These are phyloP conservation scores for Neonectria magnoliae DNA, from an alignment of 2,329 filamentous ascomycete genomes.

Conservation along the genomic window DNA sequence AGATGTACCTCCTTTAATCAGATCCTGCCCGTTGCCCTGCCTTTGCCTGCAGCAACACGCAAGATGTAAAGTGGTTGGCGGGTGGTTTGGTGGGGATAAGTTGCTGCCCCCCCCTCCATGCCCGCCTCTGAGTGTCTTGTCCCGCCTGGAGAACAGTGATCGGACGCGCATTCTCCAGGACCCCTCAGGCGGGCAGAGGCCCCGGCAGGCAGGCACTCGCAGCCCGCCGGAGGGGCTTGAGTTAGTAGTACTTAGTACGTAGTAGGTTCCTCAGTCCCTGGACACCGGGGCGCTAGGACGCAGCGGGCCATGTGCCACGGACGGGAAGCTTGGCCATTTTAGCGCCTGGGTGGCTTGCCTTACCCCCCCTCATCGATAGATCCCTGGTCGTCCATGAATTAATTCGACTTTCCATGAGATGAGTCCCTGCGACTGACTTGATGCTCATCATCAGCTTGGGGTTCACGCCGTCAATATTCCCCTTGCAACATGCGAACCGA, in stretches of 20 bases:
- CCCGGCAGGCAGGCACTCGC: neutral
- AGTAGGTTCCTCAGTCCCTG: neutral
- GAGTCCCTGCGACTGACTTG: neutral
- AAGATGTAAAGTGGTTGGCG: neutral
- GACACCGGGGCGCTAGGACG: constrained; percentile 1
- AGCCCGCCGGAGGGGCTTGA: neutral
- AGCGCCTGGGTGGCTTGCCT: constrained; percentile 22
- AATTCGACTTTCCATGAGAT: neutral
- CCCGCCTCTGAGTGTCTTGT: neutral
- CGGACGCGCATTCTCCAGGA: neutral
- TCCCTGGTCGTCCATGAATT: neutral
- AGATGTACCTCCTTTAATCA: constrained; percentile 22
- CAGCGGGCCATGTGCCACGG: constrained; percentile 34
- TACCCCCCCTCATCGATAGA: neutral
- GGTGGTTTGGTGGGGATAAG: neutral
- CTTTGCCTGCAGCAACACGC: neutral
- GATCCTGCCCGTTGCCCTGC: constrained; percentile 5
- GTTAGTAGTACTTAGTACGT: too few relatives aligned
- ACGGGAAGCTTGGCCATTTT: constrained; percentile 33
- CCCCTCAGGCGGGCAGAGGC: constrained; percentile 1
- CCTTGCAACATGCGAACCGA: neutral
- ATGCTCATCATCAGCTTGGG: neutral
- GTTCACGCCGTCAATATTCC: neutral
- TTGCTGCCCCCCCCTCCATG: neutral
- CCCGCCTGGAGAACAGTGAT: neutral